phyloP scores from a whole-genome alignment of 176 grass and related monocot species.

The Pontederia crassipes region DNA sequence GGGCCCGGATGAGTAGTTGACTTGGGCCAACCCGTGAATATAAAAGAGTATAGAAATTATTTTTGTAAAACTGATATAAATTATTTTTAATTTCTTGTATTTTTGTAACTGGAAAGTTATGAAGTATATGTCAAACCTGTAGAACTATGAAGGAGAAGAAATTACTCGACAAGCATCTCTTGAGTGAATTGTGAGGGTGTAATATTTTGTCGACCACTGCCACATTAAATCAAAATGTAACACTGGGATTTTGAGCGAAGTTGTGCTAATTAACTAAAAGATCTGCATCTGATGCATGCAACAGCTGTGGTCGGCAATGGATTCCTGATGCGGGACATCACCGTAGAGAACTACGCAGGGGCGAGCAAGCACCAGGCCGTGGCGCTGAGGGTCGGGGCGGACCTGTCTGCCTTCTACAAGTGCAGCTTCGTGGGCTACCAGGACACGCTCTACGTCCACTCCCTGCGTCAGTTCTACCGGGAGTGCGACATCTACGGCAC shows the following conservation, averaged over 20 bases:
- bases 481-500: constrained; percentile 92
- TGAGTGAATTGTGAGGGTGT: no score
- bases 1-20: no score
- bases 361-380: constrained; percentile 69
- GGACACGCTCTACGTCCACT: constrained; percentile 89
- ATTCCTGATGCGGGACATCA: constrained; percentile 64
- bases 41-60: no score
- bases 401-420: constrained; percentile 57
- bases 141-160: no score
- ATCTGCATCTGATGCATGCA: not conserved
- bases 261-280: not conserved
- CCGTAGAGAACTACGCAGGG: constrained; percentile 81
- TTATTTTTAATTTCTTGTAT: no score
- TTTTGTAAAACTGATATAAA: no score
- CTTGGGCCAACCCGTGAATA: not conserved
- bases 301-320: constrained; percentile 63
- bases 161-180: no score
- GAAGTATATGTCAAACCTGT: no score
- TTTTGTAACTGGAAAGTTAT: no score
- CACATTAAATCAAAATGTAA: not conserved
- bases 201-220: no score
- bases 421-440: constrained; percentile 91
- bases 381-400: constrained; percentile 49
- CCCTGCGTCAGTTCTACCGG: constrained; percentile 90
- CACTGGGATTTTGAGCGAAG: not conserved